Conservation (phyloP, 495 filamentous ascomycete genomes). For the Thermothielavioides terrestris region DNA sequence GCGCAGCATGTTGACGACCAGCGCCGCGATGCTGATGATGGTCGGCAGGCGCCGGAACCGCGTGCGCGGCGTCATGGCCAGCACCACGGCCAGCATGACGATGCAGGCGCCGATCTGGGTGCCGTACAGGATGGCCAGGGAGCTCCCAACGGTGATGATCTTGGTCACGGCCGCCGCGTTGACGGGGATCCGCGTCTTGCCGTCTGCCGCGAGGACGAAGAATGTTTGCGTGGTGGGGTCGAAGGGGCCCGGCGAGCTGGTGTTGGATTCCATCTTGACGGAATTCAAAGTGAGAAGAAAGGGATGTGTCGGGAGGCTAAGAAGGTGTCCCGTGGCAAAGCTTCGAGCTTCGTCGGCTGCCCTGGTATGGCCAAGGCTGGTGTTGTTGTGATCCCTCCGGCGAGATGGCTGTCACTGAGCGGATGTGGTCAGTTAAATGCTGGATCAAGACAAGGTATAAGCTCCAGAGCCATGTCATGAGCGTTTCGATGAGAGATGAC, state of each 20-base stretch:
- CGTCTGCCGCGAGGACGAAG: slow-evolving; percentile 44
- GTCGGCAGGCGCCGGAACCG: slow-evolving; percentile 18
- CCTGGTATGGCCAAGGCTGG: not conserved
- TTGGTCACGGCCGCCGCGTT: slow-evolving; percentile 40
- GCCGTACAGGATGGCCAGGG: slow-evolving; percentile 59
- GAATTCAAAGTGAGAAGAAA: not conserved
- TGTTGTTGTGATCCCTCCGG: not conserved
- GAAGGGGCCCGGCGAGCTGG: slow-evolving; percentile 23
- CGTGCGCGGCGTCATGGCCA: slow-evolving; percentile 27
- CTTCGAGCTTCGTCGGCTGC: not conserved
- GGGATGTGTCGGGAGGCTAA: not conserved
- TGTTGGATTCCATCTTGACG: slow-evolving; percentile 6
- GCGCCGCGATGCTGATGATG: slow-evolving; percentile 19
- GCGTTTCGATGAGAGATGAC: not conserved
- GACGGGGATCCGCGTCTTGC: slow-evolving; percentile 41
- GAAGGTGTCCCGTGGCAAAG: not conserved
- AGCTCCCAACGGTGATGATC: slow-evolving; percentile 36
- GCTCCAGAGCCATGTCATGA: not conserved
- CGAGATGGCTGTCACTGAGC: not conserved
- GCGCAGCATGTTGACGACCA: slow-evolving; percentile 50
- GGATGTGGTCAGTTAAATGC: not conserved
- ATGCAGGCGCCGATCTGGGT: slow-evolving; percentile 66
- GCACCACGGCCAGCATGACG: slow-evolving; percentile 55
- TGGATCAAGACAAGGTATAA: not conserved
- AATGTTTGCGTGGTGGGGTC: slow-evolving; percentile 53